Percentiles rank a stretch among this genome's conserved stretches.
phyloP scores from a whole-genome alignment of 176 grass and related monocot species.

The Lolium rigidum region DNA sequence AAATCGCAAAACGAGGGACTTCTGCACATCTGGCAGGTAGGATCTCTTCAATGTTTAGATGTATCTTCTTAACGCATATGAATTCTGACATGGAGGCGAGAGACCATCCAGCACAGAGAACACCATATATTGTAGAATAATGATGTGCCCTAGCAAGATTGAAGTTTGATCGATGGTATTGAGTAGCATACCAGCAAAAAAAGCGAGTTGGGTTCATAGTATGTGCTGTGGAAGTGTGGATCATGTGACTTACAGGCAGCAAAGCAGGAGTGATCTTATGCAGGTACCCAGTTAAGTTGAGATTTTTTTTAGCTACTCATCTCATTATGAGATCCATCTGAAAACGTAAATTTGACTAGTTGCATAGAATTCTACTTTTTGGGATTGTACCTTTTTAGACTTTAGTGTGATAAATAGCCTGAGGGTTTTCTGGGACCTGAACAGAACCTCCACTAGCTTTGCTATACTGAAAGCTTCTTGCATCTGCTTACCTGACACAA shows the following conservation, averaged over 20 bases:
- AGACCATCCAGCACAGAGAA: background rate
- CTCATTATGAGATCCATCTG: background rate
- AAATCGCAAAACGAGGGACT: background rate
- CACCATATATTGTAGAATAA: background rate
- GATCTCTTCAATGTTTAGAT: background rate
- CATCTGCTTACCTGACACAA: background rate
- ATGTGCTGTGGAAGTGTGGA: background rate
- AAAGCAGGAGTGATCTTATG: constrained; percentile 2
- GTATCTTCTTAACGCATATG: background rate
- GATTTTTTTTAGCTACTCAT: background rate
- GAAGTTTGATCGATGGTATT: background rate
- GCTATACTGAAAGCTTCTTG: background rate
- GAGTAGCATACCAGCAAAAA: background rate
- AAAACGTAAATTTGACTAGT: background rate
- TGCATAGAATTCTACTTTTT: background rate
- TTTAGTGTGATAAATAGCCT: background rate
- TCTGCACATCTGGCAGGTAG: constrained; percentile 5
- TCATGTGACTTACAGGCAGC: background rate
- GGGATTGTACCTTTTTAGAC: background rate
- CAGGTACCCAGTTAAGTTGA: background rate
- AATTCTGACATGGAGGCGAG: background rate
- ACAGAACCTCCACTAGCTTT: constrained; percentile 1
- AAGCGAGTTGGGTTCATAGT: background rate
- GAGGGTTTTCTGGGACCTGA: background rate
- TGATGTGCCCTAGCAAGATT: constrained; percentile 1